These are phyloP conservation scores for Pisolithus tinctorius DNA, from an alignment of 768 basidiomycete species.

Conservation along the genomic window DNA sequence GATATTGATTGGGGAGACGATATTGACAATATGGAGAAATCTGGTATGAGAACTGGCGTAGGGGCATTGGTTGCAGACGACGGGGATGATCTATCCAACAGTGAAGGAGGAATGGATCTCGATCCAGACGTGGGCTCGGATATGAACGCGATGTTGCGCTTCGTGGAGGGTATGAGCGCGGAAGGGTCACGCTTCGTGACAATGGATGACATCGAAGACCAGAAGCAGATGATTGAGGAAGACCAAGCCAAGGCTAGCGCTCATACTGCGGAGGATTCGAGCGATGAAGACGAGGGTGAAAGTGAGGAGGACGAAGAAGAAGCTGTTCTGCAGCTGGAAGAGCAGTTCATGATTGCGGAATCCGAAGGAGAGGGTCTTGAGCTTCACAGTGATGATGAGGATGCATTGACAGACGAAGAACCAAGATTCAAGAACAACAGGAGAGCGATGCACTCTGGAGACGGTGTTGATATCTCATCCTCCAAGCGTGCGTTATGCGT, in stretches of 20 bases:
- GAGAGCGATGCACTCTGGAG: background rate
- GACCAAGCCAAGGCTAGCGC: constrained; percentile 35
- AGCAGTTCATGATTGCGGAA: constrained; percentile 37
- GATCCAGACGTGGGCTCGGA: constrained; percentile 50
- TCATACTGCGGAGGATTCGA: constrained; percentile 20
- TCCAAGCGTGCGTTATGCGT: background rate
- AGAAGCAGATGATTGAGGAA: constrained; percentile 39
- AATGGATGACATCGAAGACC: constrained; percentile 64
- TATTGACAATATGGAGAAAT: constrained; percentile 29
- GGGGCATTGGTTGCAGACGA: constrained; percentile 16
- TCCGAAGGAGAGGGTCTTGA: constrained; percentile 10
- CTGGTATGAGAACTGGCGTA: constrained; percentile 8
- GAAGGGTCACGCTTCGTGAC: constrained; percentile 44
- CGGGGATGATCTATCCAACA: constrained; percentile 23
- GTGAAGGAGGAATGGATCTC: constrained; percentile 52
- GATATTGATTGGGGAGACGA: constrained; percentile 62
- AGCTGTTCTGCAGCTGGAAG: constrained; percentile 37
- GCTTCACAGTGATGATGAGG: constrained; percentile 11
- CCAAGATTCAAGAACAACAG: constrained; percentile 31
- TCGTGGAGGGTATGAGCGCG: constrained; percentile 44
- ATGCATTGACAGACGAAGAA: constrained; percentile 19
- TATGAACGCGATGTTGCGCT: constrained; percentile 44
- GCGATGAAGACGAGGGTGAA: constrained; percentile 21
- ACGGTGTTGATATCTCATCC: background rate
- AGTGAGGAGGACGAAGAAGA: constrained; percentile 26